phyloP scores from a whole-genome alignment of 1,139 yeast species.

The Starmera stellimalicola region DNA sequence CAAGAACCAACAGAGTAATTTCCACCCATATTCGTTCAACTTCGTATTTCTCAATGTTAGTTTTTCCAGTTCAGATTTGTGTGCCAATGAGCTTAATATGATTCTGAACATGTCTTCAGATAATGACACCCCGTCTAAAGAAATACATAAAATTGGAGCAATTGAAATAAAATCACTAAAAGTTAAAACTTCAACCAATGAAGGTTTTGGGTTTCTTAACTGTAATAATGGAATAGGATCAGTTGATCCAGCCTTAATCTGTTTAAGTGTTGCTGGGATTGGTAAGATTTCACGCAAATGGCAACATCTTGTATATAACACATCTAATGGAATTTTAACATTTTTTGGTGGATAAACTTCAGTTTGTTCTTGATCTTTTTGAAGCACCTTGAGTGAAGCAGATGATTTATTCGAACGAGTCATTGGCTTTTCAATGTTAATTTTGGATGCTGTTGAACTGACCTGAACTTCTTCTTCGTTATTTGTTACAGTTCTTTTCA shows the following conservation, averaged over 20 bases:
- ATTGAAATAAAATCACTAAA: conserved; percentile 68
- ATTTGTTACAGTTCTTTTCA: conserved; percentile 19
- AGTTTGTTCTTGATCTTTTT: conserved; percentile 21
- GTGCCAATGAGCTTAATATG: conserved; percentile 49
- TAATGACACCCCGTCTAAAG: conserved; percentile 60
- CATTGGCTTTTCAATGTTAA: conserved; percentile 44
- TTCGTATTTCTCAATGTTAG: conserved; percentile 66
- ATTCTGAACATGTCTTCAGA: conserved; percentile 57
- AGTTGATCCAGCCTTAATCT: conserved; percentile 58
- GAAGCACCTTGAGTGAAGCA: conserved; percentile 15
- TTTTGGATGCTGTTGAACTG: conserved; percentile 30
- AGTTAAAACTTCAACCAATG: conserved; percentile 63
- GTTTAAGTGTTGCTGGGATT: conserved; percentile 68
- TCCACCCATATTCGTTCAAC: conserved; percentile 62
- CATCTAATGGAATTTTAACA: conserved; percentile 38
- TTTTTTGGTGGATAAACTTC: conserved; percentile 19
- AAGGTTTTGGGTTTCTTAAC: conserved; percentile 62
- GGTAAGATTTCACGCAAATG: conserved; percentile 67
- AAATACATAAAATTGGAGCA: conserved; percentile 61
- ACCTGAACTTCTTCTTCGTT: conserved; percentile 35
- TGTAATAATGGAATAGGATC: conserved; percentile 61
- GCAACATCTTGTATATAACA: conserved; percentile 66
- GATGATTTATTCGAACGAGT: conserved; percentile 24
- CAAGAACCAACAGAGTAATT: conserved; percentile 57
- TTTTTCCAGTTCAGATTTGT: conserved; percentile 54